phyloP scores from a whole-genome alignment of 2,329 filamentous ascomycete genomes.

The Cladosporium sp. region DNA sequence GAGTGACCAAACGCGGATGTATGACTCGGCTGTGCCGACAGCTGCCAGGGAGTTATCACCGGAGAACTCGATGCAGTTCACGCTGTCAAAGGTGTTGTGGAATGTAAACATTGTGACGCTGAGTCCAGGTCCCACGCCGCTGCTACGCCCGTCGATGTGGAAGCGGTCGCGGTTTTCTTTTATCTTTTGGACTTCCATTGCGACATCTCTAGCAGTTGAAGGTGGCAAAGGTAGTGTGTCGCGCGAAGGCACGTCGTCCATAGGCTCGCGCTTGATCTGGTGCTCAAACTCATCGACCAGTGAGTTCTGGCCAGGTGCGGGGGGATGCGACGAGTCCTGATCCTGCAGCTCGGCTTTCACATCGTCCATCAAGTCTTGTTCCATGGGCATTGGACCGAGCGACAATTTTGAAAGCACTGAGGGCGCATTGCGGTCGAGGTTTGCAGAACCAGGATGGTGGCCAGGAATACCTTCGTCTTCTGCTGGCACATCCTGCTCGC shows the following conservation, averaged over 20 bases:
- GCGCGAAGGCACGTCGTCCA: conserved; percentile 76
- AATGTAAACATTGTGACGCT: conserved; percentile 98
- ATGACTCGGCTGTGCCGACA: conserved; percentile 87
- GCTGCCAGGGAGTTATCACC: conserved; percentile 86
- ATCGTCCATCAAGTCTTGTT: conserved; percentile 77
- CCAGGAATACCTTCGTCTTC: conserved; percentile 71
- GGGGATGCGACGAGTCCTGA: conserved; percentile 75
- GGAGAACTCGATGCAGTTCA: conserved; percentile 94
- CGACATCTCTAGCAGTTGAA: conserved; percentile 83
- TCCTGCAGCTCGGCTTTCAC: conserved; percentile 84
- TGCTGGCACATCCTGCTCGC: conserved; percentile 58
- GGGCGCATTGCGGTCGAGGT: conserved; percentile 59
- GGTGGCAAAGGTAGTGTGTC: conserved; percentile 82
- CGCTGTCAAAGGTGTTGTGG: conserved; percentile 89
- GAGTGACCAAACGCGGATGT: conserved; percentile 90
- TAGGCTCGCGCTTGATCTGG: conserved; percentile 85
- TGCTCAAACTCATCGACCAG: conserved; percentile 86
- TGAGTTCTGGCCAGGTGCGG: conserved; percentile 66
- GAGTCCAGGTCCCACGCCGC: conserved; percentile 77
- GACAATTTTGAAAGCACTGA: conserved; percentile 63
- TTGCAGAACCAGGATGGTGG: conserved; percentile 64
- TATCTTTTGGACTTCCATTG: conserved; percentile 91
- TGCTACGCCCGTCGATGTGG: conserved; percentile 78
- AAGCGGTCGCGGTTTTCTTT: conserved; percentile 92
- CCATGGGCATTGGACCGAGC: conserved; percentile 81